Evolutionary conservation across 2,329 filamentous ascomycete genomes (phyloP), one percentile per base, ranked within the genome.

Genomic region (Cadophora malorum): DNA sequence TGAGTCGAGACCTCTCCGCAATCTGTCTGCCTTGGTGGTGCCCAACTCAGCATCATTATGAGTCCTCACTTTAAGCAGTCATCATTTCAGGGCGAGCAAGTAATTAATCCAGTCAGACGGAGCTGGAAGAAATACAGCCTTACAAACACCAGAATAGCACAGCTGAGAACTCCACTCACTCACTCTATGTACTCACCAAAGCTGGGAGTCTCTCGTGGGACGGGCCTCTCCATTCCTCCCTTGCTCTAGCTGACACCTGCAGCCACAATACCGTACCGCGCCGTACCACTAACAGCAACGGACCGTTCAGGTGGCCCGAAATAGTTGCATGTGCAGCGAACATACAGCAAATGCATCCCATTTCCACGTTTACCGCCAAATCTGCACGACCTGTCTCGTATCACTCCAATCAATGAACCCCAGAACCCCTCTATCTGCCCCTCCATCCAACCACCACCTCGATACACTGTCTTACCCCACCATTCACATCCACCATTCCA

Each of bases 281-380:
- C 53, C 12, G 31, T 35, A 10, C n/a, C 31, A 58, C 31, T n/a
- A 6, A 21, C 45, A 49, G 33, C 52, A 56, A 23, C 67, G 55
- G 63, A 63, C 64, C 67, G 55, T 67, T 66, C 64, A 62, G 49
- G 47, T 66, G 64, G 67, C 67, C 67, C 55, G 64, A 58, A 69
- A 66, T 66, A 63, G 55, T 68, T 59, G 52, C 41, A 63, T 70
- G 64, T 62, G 69, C 69, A 55, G 33, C 16, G 8, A 12, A 4
- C 25, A 53, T 28, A 16, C 19, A 33, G 25, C 33, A 59, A 21
- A 64, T 67, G 59, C 63, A 69, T 35, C 50, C 28, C 10, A 52
- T 45, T 55, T 56, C 63, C 67, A 66, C 67, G 14, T 50, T 50
- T 49, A 62, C 59, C 59, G 59, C 55, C 63, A 45, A 45, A 59